These are phyloP conservation scores for Neofusicoccum ribis DNA, from an alignment of 2,329 filamentous ascomycete species.

Conservation along the genomic window DNA sequence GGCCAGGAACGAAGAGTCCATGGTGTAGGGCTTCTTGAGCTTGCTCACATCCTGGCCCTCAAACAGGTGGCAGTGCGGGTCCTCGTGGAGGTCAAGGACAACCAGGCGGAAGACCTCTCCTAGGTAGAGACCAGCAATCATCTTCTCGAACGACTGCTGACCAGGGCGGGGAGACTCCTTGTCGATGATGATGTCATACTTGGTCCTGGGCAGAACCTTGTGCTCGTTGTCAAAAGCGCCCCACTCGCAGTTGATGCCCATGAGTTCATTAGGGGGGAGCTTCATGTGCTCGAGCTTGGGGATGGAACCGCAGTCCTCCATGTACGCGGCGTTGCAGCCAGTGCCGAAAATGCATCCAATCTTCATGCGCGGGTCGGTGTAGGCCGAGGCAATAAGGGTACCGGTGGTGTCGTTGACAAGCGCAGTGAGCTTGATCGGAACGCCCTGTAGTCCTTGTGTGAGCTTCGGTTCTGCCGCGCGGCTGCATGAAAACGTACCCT, in stretches of 20 bases:
- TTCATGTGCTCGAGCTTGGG: constrained; percentile 93
- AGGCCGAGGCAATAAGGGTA: constrained; percentile 92
- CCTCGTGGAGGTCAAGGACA: constrained; percentile 79
- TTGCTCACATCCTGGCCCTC: constrained; percentile 76
- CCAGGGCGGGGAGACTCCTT: constrained; percentile 88
- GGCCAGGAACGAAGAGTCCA: constrained; percentile 92
- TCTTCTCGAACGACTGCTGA: constrained; percentile 96
- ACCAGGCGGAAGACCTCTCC: constrained; percentile 93
- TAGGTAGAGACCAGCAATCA: constrained; percentile 92
- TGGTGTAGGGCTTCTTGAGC: constrained; percentile 81
- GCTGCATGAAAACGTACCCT: constrained; percentile 51
- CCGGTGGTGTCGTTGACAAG: constrained; percentile 98
- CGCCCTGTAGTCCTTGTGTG: constrained; percentile 66
- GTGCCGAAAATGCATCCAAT: constrained; percentile 99
- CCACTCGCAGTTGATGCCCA: constrained; percentile 99
- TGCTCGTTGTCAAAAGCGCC: constrained; percentile 96
- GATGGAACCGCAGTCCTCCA: constrained; percentile 88
- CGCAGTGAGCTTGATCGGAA: constrained; percentile 89
- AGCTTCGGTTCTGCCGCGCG: constrained; percentile 3
- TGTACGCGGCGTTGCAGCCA: constrained; percentile 96
- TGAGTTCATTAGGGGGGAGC: constrained; percentile 76
- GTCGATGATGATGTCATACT: constrained; percentile 86
- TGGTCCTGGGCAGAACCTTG: constrained; percentile 80
- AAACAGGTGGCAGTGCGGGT: constrained; percentile 66
- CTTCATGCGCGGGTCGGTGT: constrained; percentile 90